Conservation (phyloP, 2,329 filamentous ascomycete species). For the Sclerotinia trifoliorum region DNA sequence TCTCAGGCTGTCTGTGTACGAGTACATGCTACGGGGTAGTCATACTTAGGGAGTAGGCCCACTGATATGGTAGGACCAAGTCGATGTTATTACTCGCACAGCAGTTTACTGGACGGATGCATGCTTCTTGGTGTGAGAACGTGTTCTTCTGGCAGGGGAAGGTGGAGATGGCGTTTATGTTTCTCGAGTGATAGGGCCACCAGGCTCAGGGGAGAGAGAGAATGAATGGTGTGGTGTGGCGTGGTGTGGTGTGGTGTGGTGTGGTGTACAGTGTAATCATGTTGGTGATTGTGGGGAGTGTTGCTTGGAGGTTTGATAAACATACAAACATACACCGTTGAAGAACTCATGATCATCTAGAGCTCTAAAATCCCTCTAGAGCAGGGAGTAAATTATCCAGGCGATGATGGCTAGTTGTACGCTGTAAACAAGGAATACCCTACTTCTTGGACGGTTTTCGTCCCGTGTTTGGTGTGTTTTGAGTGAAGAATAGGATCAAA, state of each 20-base stretch:
- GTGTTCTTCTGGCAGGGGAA: not conserved
- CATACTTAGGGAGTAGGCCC: not conserved
- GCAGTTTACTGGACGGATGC: not conserved
- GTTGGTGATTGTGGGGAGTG: not conserved
- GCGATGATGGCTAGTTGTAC: not conserved
- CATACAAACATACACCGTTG: too few species aligned
- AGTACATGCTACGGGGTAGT: too few species aligned
- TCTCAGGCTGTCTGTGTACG: too few species aligned
- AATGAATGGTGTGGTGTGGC: too few species aligned
- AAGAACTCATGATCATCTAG: not conserved
- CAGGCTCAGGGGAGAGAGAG: too few species aligned
- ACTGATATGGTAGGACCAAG: not conserved
- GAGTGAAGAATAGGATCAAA: not conserved
- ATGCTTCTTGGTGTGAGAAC: not conserved
- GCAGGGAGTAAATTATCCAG: not conserved
- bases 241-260: too few species aligned
- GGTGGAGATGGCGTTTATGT: not conserved
- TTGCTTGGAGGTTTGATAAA: too few species aligned
- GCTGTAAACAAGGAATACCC: not conserved
- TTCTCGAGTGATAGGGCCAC: not conserved
- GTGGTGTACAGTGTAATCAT: not conserved
- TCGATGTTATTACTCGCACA: not conserved
- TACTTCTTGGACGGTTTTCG: not conserved
- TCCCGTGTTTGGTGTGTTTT: not conserved
- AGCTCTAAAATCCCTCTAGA: not conserved